Evolutionary conservation across 140 eudicot genomes (phyloP).

Genomic region (Oenanthe javanica): DNA sequence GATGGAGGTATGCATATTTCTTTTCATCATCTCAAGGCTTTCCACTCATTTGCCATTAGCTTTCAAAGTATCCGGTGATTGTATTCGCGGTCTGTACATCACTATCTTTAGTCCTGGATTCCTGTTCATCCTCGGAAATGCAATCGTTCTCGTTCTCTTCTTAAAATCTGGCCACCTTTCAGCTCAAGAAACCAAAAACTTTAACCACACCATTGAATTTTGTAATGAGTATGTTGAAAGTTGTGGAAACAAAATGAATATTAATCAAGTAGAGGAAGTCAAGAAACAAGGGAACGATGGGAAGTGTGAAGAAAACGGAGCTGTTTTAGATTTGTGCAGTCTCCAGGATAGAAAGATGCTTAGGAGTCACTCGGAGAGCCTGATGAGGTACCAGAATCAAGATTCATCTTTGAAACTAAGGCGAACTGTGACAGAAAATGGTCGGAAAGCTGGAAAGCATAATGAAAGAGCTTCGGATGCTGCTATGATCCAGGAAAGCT

Average conservation of each 20-base stretch:
- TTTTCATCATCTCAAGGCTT: conserved; percentile 29
- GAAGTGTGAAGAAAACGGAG: not conserved
- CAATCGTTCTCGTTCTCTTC: conserved; percentile 48
- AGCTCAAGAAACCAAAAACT: conserved; percentile 9
- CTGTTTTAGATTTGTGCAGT: not conserved
- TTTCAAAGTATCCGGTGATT: conserved; percentile 28
- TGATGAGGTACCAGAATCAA: conserved; percentile 6
- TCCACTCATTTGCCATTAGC: conserved; percentile 37
- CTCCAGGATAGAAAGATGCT: conserved; percentile 17
- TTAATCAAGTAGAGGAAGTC: not conserved
- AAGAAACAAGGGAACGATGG: not conserved
- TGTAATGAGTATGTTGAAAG: conserved; percentile 38
- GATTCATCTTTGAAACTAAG: conserved; percentile 20
- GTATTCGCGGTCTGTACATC: conserved; percentile 25
- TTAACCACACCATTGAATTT: conserved; percentile 18
- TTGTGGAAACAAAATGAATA: conserved; percentile 13
- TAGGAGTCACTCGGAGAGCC: conserved; percentile 30
- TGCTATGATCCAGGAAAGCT: not conserved
- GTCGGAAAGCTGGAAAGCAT: not conserved
- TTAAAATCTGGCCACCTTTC: conserved; percentile 32
- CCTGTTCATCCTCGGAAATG: conserved; percentile 72
- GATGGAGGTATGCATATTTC: conserved; percentile 36
- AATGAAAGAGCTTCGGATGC: not conserved
- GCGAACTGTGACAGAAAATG: conserved; percentile 21
- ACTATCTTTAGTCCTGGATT: conserved; percentile 41